These are phyloP conservation scores for Kentomonas sorsogonicus DNA, from an alignment of 208 protist genomes.

Conservation along the genomic window DNA sequence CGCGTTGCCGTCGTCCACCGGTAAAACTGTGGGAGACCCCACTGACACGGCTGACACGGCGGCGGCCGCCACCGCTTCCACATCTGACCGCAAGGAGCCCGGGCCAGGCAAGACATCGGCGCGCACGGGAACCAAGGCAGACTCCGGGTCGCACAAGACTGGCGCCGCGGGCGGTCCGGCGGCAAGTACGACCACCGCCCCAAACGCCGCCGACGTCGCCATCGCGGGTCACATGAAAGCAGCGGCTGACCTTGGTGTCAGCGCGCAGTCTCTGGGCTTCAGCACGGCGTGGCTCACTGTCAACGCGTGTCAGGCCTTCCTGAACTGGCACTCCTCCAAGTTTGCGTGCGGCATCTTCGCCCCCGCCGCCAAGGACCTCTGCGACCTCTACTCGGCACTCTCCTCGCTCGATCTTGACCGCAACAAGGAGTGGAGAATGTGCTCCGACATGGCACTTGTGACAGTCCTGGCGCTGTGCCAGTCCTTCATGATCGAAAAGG, in stretches of 20 bases:
- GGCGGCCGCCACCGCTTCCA: too few relatives aligned
- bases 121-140: not conserved
- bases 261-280: constrained; percentile 29
- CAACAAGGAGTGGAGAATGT: constrained; percentile 23
- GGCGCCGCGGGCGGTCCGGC: constrained; percentile 9
- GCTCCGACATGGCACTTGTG: constrained; percentile 5
- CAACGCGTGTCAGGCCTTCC: constrained; percentile 56
- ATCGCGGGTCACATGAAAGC: constrained; percentile 5
- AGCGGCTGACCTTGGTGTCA: constrained; percentile 27
- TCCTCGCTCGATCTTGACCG: constrained; percentile 22
- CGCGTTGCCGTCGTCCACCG: too few relatives aligned
- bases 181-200: not conserved
- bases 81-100: too few relatives aligned
- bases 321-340: constrained; percentile 28
- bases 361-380: constrained; percentile 13
- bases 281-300: constrained; percentile 45
- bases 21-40: too few relatives aligned
- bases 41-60: too few relatives aligned
- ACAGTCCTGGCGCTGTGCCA: constrained; percentile 29
- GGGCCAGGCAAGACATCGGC: not conserved
- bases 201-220: too few relatives aligned
- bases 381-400: constrained; percentile 25
- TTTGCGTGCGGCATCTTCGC: constrained; percentile 47
- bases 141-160: constrained; percentile 8
- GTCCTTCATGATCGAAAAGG: constrained; percentile 30